These are phyloP conservation scores for Cicer judaicum DNA, from an alignment of 306 rosid genomes.

Conservation along the genomic window DNA sequence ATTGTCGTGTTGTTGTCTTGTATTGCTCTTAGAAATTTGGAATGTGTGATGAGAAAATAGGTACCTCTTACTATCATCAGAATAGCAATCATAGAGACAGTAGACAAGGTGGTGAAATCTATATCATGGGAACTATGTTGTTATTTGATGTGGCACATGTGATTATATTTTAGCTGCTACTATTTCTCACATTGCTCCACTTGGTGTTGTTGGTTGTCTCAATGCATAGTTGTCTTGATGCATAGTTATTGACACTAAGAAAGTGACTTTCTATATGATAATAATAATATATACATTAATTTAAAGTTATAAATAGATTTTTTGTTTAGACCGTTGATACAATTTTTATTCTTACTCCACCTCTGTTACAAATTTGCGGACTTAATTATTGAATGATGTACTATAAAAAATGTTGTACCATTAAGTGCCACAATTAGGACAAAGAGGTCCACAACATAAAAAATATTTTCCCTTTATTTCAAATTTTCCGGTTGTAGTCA, in stretches of 20 bases:
- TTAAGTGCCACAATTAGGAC: too few species aligned
- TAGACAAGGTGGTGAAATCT: conserved; percentile 40
- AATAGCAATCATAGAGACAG: conserved; percentile 48
- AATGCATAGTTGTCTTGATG: neutral
- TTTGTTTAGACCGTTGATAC: too few species aligned
- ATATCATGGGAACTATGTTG: conserved; percentile 40
- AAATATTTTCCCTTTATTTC: too few species aligned
- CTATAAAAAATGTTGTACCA: too few species aligned
- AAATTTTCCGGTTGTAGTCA: too few species aligned
- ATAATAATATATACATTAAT: too few species aligned
- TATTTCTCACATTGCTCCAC: neutral
- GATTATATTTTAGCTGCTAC: conserved; percentile 1
- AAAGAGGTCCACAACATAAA: too few species aligned
- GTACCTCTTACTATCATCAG: conserved; percentile 38
- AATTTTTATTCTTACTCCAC: too few species aligned
- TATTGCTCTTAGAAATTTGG: conserved; percentile 44
- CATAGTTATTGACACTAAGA: neutral
- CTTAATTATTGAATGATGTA: too few species aligned
- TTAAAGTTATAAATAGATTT: too few species aligned
- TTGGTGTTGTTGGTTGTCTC: neutral
- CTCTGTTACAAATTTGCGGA: too few species aligned
- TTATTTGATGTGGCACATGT: conserved; percentile 37
- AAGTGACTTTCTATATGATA: neutral
- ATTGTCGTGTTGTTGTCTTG: conserved; percentile 45
- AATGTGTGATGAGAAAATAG: conserved; percentile 47